Conservation (phyloP, 441 rosid genomes). For the Euphorbia celastroides region DNA sequence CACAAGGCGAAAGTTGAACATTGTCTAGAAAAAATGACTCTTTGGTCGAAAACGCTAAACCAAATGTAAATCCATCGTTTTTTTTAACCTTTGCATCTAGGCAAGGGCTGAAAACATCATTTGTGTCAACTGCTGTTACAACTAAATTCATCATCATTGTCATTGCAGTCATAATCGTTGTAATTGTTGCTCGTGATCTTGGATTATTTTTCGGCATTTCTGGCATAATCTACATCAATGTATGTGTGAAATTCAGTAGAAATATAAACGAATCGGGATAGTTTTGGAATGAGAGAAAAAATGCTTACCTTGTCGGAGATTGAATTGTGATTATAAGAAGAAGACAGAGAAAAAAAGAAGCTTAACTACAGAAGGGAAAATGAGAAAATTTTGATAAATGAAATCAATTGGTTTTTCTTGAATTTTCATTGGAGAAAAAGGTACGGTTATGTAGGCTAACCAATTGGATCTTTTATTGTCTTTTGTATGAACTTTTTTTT, state of each 20-base stretch:
- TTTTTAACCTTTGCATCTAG: conserved; percentile 52
- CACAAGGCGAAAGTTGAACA: conserved; percentile 83
- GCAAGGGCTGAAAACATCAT: conserved; percentile 58
- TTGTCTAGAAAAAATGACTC: conserved; percentile 58
- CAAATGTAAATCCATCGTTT: conserved; percentile 79
- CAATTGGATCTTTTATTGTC: conserved; percentile 43
- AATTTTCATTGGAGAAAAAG: conserved; percentile 19
- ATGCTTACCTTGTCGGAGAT: background rate
- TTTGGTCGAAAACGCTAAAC: conserved; percentile 56
- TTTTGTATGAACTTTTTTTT: no score
- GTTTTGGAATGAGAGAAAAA: background rate
- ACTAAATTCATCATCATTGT: conserved; percentile 15
- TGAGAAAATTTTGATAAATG: background rate
- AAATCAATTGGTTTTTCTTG: background rate
- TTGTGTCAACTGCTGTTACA: conserved; percentile 47
- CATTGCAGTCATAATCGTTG: conserved; percentile 13
- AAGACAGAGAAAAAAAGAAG: background rate
- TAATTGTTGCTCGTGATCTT: conserved; percentile 8
- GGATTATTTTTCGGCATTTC: conserved; percentile 15
- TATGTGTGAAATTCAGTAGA: background rate
- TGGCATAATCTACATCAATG: conserved; percentile 13
- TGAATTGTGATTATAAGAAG: background rate
- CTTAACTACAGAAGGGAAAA: no score
- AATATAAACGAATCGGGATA: background rate
- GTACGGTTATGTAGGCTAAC: conserved; percentile 41